phyloP scores from a whole-genome alignment of 148 eudicot species.

The Cornus kousa region DNA sequence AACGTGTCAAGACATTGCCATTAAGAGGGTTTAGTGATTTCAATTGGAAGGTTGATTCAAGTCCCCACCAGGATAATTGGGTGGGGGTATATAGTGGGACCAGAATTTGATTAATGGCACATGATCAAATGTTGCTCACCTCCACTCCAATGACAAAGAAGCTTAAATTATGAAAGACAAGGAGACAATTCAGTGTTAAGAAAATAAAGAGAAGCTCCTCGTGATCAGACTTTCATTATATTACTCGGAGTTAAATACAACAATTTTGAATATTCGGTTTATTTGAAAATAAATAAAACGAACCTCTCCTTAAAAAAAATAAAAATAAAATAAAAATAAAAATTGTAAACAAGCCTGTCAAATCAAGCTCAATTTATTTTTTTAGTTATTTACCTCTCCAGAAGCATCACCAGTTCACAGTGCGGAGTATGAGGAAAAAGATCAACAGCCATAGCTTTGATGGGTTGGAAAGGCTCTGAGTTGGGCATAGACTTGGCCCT shows the following conservation, averaged over 20 bases:
- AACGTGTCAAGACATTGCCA: too few species aligned
- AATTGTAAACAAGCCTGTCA: neutral
- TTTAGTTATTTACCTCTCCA: constrained; percentile 57
- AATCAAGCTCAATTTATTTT: neutral
- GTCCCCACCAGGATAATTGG: neutral
- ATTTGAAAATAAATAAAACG: constrained; percentile 1
- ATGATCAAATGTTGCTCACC: neutral
- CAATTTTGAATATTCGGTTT: neutral
- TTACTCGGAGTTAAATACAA: neutral
- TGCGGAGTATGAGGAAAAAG: constrained; percentile 94
- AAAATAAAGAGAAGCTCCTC: neutral
- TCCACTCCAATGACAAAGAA: neutral
- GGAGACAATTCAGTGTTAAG: neutral
- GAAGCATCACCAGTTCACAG: constrained; percentile 93
- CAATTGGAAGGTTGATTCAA: too few species aligned
- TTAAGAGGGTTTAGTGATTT: too few species aligned
- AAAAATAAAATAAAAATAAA: too few species aligned
- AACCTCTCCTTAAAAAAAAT: neutral
- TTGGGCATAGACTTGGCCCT: constrained; percentile 87
- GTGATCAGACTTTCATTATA: neutral
- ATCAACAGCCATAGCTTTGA: constrained; percentile 96
- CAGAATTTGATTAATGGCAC: neutral
- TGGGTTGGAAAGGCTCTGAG: constrained; percentile 82
- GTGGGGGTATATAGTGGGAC: too few species aligned
- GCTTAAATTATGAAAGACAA: neutral